Evolutionary conservation across 2,329 filamentous ascomycete genomes (phyloP), one percentile per base, ranked within the genome.

Genomic region (Venturiaceae sp.): DNA sequence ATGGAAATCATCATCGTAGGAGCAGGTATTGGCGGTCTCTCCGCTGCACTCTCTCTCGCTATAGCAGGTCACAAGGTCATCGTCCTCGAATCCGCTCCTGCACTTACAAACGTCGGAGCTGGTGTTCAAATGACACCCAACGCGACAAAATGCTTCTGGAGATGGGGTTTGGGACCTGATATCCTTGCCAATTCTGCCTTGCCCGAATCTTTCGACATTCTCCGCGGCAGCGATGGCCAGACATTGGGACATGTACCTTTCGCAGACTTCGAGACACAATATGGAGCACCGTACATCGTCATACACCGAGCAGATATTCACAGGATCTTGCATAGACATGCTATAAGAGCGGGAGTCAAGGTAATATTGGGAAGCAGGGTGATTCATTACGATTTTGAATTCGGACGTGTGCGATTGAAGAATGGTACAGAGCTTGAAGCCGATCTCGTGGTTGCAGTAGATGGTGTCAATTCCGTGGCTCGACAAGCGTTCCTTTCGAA

Each of bases 291-390:
- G 26, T 82, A 81, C 63, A 78, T 76, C 68, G 79, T 81, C 61
- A 81, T 83, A 39, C 80, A 83, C 62, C 74, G 80, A 9, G 77
- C 79, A 2, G 76, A 80, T 59, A 63, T 82, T 23, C 80, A 82
- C 55, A 36, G 34, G 21, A 64, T 65, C 19, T 19, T 64, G 19
- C 59, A 65, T 39, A 58, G 59, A 32, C 59, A 60, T 26, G 63
- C 54, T 14, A 52, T 63, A n/a, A 58, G 41, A 16, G 57, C 37
- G 11, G 63, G 63, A 5, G 63, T 62, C 5, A 53, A 64, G 36
- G 16, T 64, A n/a, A 46, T 58, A 36, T 53, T 65, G 30, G 58
- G 60, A 2, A 58, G 63, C 23, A 57, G 61, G 13, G 58, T 64
- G 9, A 50, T 60, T 16, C 28, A 61, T n/a, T 65, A 64, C 53